A percentile compares a stretch with the other conserved stretches of the same genome.
Evolutionary conservation across 129 eudicot species (phyloP).

Genomic region (Arctium minus): DNA sequence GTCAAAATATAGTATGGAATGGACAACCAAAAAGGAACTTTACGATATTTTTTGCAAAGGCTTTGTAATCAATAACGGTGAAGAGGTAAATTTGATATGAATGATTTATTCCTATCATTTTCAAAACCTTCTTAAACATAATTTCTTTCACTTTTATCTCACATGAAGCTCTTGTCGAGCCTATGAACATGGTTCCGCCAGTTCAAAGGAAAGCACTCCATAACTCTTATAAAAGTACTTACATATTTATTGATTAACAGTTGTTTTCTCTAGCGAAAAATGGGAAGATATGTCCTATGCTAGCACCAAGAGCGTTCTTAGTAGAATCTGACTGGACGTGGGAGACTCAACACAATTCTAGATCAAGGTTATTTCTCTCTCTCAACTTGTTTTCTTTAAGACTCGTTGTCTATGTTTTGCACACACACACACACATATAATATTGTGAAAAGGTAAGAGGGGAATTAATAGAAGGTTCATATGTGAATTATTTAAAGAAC

Average conservation of each 20-base stretch:
- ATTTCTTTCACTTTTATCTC: background rate
- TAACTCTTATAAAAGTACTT: background rate
- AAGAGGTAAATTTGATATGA: constrained; percentile 1
- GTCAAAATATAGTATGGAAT: constrained; percentile 6
- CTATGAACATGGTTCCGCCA: background rate
- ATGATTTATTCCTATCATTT: background rate
- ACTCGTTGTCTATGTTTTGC: background rate
- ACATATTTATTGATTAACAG: background rate
- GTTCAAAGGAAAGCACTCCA: background rate
- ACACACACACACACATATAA: too few species aligned
- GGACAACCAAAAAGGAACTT: constrained; percentile 29
- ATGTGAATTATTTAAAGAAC: too few species aligned
- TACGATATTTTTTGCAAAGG: constrained; percentile 9
- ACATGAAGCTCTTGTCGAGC: background rate
- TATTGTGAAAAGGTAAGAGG: too few species aligned
- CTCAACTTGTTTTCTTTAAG: background rate
- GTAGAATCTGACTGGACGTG: background rate
- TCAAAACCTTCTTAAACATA: too few species aligned
- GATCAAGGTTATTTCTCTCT: constrained; percentile 1
- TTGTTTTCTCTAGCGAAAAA: constrained; percentile 13
- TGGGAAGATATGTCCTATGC: constrained; percentile 20
- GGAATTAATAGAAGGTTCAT: too few species aligned
- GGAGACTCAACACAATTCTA: background rate
- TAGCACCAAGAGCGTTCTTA: background rate
- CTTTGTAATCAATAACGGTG: background rate